These are phyloP conservation scores for Leccinum variicolor DNA, from an alignment of 768 basidiomycete species.

Conservation along the genomic window DNA sequence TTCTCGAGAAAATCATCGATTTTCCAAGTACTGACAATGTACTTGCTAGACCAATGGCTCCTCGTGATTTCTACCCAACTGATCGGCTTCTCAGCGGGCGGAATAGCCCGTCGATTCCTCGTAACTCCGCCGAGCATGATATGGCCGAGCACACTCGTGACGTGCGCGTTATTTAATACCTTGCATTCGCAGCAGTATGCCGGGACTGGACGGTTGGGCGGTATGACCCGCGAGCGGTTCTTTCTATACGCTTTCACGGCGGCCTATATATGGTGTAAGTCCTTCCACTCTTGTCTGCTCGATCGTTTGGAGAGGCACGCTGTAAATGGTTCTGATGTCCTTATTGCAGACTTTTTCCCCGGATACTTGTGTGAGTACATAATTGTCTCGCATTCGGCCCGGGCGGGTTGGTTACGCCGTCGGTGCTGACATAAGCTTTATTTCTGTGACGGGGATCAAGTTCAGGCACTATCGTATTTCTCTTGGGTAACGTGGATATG, in stretches of 20 bases:
- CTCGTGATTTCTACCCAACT: constrained; percentile 72
- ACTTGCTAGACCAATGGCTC: constrained; percentile 67
- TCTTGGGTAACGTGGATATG: constrained; percentile 58
- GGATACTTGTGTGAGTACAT: constrained; percentile 39
- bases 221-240: constrained; percentile 73
- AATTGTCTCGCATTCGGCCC: background rate
- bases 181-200: constrained; percentile 67
- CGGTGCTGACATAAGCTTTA: constrained; percentile 13
- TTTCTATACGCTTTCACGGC: constrained; percentile 62
- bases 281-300: background rate
- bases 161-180: constrained; percentile 74
- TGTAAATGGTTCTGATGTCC: constrained; percentile 6
- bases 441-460: constrained; percentile 12
- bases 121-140: constrained; percentile 58
- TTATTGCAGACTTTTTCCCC: constrained; percentile 37
- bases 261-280: constrained; percentile 60
- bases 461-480: constrained; percentile 52
- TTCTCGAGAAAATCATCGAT: background rate
- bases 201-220: constrained; percentile 58
- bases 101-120: constrained; percentile 70
- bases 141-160: constrained; percentile 76
- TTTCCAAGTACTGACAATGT: constrained; percentile 7
- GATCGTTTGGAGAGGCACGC: background rate
- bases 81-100: constrained; percentile 83
- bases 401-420: background rate